Conservation (phyloP, 176 grass and related monocot genomes). For the Sorghum bicolor region Sorghum_bicolor_NCBIv3 NC_012876.2:61609001-61609500, state of each 20-base stretch:
- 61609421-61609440: slow-evolving; percentile 41
- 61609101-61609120: slow-evolving; percentile 74
- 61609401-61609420: slow-evolving; percentile 46
- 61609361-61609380: slow-evolving; percentile 46
- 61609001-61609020: slow-evolving; percentile 23
- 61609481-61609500: slow-evolving; percentile 30
- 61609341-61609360: slow-evolving; percentile 26
- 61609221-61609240: neutral
- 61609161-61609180: slow-evolving; percentile 26
- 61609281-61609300: slow-evolving; percentile 32
- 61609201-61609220: neutral
- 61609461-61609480: slow-evolving; percentile 18
- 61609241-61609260: neutral
- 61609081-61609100: slow-evolving; percentile 54
- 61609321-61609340: slow-evolving; percentile 1
- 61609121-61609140: slow-evolving; percentile 45
- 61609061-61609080: slow-evolving; percentile 56
- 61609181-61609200: slow-evolving; percentile 2
- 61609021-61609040: slow-evolving; percentile 58
- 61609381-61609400: slow-evolving; percentile 38
- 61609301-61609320: neutral
- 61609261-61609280: neutral
- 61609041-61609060: slow-evolving; percentile 62
- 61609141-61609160: slow-evolving; percentile 50
- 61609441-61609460: slow-evolving; percentile 47